Evolutionary conservation across 2,329 filamentous ascomycete genomes (phyloP).

Genomic region (Diplodia mutila): DNA sequence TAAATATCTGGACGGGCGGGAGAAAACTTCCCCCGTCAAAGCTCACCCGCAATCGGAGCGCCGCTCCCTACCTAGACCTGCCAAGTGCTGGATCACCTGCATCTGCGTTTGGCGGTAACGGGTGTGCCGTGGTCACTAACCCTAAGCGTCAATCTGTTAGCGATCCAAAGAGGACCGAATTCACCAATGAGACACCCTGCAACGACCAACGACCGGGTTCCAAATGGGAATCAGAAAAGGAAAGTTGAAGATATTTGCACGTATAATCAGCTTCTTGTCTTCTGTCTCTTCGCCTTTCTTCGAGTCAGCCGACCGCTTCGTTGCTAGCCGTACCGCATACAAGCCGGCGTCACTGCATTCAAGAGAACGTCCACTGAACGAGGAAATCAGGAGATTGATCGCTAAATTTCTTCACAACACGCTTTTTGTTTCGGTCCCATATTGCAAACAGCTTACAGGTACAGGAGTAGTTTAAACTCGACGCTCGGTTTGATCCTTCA

Average conservation of each 20-base stretch:
- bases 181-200: too few species aligned
- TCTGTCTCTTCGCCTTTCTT: neutral
- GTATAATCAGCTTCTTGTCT: neutral
- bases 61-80: neutral
- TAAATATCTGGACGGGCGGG: neutral
- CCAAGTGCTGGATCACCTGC: neutral
- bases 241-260: neutral
- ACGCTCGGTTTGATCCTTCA: neutral
- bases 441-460: neutral
- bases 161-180: neutral
- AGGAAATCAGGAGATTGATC: too few species aligned
- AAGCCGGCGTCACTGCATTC: too few species aligned
- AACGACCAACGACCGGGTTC: neutral
- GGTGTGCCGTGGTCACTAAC: neutral
- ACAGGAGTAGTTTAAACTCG: neutral
- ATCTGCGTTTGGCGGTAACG: neutral
- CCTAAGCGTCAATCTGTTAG: neutral
- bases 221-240: neutral
- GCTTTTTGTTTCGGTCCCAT: neutral
- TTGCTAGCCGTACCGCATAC: neutral
- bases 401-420: too few species aligned
- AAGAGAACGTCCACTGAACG: too few species aligned
- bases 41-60: neutral
- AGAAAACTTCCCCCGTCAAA: neutral
- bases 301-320: neutral